A percentile compares a stretch with the other conserved stretches of the same genome.
Evolutionary conservation across 148 eudicot genomes (phyloP).

Genomic region (Drosera capensis): DNA sequence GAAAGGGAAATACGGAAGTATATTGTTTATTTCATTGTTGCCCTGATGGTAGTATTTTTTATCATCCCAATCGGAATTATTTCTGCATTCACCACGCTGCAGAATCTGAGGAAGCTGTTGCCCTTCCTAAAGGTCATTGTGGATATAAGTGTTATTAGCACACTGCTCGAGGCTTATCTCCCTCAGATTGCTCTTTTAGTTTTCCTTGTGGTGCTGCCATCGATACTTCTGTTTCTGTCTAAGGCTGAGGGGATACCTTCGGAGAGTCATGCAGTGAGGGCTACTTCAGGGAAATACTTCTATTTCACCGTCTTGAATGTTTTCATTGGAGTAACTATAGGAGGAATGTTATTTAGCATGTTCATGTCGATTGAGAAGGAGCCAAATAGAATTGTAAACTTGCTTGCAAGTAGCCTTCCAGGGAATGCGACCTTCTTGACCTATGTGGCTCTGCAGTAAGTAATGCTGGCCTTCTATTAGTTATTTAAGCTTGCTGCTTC

Average conservation of each 20-base stretch:
- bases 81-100: too few species aligned
- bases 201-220: slow-evolving; percentile 72
- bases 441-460: slow-evolving; percentile 82
- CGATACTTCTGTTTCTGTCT: slow-evolving; percentile 60
- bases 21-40: too few species aligned
- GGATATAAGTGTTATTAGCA: slow-evolving; percentile 10
- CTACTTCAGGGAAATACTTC: slow-evolving; percentile 86
- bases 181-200: slow-evolving; percentile 73
- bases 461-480: too few species aligned
- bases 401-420: slow-evolving; percentile 56
- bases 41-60: too few species aligned
- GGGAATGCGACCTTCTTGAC: slow-evolving; percentile 79
- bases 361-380: slow-evolving; percentile 29
- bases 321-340: slow-evolving; percentile 71
- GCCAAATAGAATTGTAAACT: slow-evolving; percentile 8
- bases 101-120: slow-evolving; percentile 46
- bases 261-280: slow-evolving; percentile 60
- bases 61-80: too few species aligned
- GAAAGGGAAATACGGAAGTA: too few species aligned
- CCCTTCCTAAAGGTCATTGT: slow-evolving; percentile 62
- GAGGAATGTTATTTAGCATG: slow-evolving; percentile 42
- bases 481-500: too few species aligned
- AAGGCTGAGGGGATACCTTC: slow-evolving; percentile 77
- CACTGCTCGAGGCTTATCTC: slow-evolving; percentile 68
- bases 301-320: slow-evolving; percentile 75